A percentile compares a stretch with the other conserved stretches of the same genome.
Evolutionary conservation across 2,329 filamentous ascomycete species (phyloP).

Genomic region (Myriosclerotinia curreyana): DNA sequence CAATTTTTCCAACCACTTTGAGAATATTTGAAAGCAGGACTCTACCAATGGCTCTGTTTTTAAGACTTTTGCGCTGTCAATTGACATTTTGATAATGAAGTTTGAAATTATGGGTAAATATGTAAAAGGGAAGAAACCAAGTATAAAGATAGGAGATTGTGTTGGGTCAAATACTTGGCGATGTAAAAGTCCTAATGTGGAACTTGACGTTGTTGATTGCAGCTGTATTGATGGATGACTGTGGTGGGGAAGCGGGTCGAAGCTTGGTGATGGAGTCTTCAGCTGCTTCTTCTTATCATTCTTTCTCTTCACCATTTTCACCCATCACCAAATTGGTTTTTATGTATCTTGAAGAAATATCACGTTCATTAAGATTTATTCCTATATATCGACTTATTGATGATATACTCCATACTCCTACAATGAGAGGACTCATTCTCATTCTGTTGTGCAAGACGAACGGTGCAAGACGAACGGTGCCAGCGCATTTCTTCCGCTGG

Average conservation of each 20-base stretch:
- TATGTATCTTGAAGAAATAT: neutral
- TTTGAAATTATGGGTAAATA: neutral
- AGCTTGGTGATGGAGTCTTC: constrained; percentile 1
- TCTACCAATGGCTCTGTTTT: constrained; percentile 18
- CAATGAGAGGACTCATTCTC: neutral
- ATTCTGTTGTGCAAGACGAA: too few species aligned
- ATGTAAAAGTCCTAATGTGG: constrained; percentile 18
- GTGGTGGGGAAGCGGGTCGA: constrained; percentile 2
- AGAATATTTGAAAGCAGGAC: neutral
- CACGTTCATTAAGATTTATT: neutral
- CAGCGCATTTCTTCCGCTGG: constrained; percentile 14
- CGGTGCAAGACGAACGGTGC: constrained; percentile 3
- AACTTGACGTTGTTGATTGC: constrained; percentile 11
- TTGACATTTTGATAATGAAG: constrained; percentile 4
- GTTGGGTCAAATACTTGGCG: constrained; percentile 8
- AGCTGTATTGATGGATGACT: neutral
- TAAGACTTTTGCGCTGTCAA: constrained; percentile 11
- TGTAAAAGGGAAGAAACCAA: neutral
- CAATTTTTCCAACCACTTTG: neutral
- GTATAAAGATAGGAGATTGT: neutral
- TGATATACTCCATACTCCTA: neutral
- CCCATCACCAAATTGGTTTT: neutral
- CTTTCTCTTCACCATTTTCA: constrained; percentile 11
- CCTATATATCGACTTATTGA: neutral
- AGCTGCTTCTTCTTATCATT: neutral